These are phyloP conservation scores for Backusella psychrophila DNA, from an alignment of 192 early-diverging fungal species.

Conservation along the genomic window DNA sequence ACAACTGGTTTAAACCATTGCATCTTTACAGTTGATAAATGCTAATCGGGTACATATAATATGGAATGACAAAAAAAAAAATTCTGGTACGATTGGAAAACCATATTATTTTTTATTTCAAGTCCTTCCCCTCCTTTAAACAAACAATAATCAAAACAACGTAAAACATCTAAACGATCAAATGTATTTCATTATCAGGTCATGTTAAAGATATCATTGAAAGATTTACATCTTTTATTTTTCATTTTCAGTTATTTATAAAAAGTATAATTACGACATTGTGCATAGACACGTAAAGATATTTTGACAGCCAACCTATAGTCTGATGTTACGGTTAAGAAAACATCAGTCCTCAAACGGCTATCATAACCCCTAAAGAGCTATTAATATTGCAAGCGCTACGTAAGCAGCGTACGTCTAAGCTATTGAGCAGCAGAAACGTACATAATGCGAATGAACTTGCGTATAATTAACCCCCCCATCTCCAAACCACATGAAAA, in stretches of 20 bases:
- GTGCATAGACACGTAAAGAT: background rate
- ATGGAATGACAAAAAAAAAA: background rate
- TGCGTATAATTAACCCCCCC: background rate
- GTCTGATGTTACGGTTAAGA: constrained; percentile 9
- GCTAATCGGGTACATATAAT: background rate
- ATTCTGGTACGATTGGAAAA: background rate
- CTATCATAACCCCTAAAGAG: background rate
- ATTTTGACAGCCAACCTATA: constrained; percentile 19
- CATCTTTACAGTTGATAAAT: background rate
- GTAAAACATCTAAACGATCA: background rate
- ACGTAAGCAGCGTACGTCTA: constrained; percentile 9
- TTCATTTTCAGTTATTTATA: constrained; percentile 2
- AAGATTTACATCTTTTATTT: background rate
- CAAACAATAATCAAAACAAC: background rate
- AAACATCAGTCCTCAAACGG: constrained; percentile 12
- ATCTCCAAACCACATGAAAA: background rate
- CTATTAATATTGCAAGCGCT: constrained; percentile 16
- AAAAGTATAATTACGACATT: background rate
- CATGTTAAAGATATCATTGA: background rate
- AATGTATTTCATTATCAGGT: background rate
- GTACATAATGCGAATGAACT: constrained; percentile 17
- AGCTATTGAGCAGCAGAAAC: constrained; percentile 10
- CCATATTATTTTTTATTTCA: background rate
- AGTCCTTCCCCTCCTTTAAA: background rate
- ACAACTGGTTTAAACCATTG: background rate